Evolutionary conservation across 139 green algal genomes (phyloP).

Genomic region (Chlamydomonas asymmetrica): DNA sequence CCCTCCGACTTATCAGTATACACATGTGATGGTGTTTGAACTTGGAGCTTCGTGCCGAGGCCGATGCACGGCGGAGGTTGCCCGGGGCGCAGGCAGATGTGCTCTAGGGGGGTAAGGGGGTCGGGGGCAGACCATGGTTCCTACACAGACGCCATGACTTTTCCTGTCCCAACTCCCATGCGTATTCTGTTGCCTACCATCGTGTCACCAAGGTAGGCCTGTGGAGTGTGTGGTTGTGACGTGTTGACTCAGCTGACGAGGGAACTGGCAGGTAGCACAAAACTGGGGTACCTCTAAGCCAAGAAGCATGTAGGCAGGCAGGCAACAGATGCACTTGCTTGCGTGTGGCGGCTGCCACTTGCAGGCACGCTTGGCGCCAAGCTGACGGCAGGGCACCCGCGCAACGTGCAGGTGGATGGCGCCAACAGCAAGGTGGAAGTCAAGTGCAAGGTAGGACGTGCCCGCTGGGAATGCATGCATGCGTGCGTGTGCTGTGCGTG

Average conservation of each 20-base stretch:
- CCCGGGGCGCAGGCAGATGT: no score
- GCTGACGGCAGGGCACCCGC: slow-evolving; percentile 17
- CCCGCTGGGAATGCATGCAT: background rate
- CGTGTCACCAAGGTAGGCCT: background rate
- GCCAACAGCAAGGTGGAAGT: slow-evolving; percentile 43
- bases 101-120: background rate
- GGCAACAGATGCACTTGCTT: background rate
- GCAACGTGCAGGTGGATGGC: slow-evolving; percentile 33
- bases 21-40: no score
- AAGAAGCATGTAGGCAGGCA: slow-evolving; percentile 4
- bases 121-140: no score
- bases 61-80: no score
- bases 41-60: no score
- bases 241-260: background rate
- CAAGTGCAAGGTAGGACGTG: slow-evolving; percentile 34
- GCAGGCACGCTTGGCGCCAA: slow-evolving; percentile 49
- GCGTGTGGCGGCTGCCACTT: background rate
- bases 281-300: background rate
- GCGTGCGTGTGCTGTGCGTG: background rate
- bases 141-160: no score
- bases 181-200: background rate
- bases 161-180: no score
- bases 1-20: no score
- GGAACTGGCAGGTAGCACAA: background rate
- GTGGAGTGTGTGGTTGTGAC: background rate